These are phyloP conservation scores for Croton setiger DNA, from an alignment of 441 rosid genomes.

Conservation along the genomic window DNA sequence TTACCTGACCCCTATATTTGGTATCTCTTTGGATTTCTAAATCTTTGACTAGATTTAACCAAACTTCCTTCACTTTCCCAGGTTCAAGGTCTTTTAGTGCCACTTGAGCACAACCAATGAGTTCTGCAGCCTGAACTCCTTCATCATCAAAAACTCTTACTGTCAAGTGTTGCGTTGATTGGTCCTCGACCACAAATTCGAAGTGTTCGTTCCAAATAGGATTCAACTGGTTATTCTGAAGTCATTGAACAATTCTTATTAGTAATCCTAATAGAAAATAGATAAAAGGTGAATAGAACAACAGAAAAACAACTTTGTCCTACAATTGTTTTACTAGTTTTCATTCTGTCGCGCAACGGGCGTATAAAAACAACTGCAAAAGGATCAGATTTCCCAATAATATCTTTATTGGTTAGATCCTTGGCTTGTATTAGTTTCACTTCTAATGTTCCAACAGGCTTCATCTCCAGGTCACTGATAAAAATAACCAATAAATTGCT, in stretches of 20 bases:
- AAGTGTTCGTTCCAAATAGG: conserved; percentile 97
- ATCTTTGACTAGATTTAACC: conserved; percentile 90
- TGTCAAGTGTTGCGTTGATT: conserved; percentile 73
- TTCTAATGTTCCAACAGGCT: conserved; percentile 88
- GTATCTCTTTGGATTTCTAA: conserved; percentile 84
- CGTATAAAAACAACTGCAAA: conserved; percentile 71
- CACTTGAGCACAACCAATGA: conserved; percentile 76
- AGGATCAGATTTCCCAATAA: conserved; percentile 97
- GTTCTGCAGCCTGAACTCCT: conserved; percentile 82
- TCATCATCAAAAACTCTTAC: conserved; percentile 82
- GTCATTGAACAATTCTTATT: neutral
- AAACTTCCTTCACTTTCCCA: conserved; percentile 83
- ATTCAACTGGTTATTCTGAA: conserved; percentile 73
- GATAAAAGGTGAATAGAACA: too few species aligned
- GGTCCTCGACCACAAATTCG: conserved; percentile 82
- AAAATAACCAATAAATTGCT: neutral
- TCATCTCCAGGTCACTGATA: conserved; percentile 75
- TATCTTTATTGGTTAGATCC: conserved; percentile 78
- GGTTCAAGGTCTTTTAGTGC: conserved; percentile 63
- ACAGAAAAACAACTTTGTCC: conserved; percentile 13
- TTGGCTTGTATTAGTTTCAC: conserved; percentile 96
- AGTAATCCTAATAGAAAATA: neutral
- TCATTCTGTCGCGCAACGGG: conserved; percentile 66
- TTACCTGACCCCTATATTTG: conserved; percentile 86
- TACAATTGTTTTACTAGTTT: conserved; percentile 85